phyloP scores from a whole-genome alignment of 306 rosid species.

The Castanea crenata region DNA sequence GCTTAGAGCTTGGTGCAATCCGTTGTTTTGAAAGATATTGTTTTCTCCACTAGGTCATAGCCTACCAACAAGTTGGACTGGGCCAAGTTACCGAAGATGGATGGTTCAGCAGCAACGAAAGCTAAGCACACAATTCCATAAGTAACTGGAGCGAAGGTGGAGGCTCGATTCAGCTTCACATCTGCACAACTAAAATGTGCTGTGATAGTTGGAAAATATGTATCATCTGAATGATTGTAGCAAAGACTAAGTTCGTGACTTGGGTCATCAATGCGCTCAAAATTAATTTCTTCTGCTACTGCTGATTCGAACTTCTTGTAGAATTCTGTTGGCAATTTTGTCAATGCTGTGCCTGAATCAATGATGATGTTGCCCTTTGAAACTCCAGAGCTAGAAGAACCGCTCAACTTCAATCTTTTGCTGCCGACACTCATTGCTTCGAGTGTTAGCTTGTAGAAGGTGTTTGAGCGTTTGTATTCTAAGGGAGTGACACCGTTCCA shows the following conservation, averaged over 20 bases:
- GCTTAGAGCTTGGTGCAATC: too few relatives aligned
- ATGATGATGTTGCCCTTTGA: conserved; percentile 14
- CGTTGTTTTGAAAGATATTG: too few relatives aligned
- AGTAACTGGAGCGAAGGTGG: conserved; percentile 21
- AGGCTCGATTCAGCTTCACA: conserved; percentile 18
- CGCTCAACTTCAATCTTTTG: background rate
- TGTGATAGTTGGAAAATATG: background rate
- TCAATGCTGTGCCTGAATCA: too few relatives aligned
- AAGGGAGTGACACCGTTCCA: conserved; percentile 29
- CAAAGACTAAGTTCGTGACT: background rate
- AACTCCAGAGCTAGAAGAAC: background rate
- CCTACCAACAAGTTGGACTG: too few relatives aligned
- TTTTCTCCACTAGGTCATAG: too few relatives aligned
- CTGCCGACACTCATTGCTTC: conserved; percentile 28
- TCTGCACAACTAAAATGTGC: conserved; percentile 34
- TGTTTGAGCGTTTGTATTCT: background rate
- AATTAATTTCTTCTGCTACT: background rate
- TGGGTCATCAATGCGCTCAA: conserved; percentile 4
- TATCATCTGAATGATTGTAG: background rate
- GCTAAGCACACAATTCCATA: conserved; percentile 39
- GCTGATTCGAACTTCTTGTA: background rate
- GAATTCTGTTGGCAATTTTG: too few relatives aligned
- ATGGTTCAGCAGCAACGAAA: background rate
- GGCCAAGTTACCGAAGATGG: conserved; percentile 41
- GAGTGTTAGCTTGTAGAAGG: conserved; percentile 22